These are phyloP conservation scores for Alternaria panax DNA, from an alignment of 2,329 filamentous ascomycete species.

Conservation along the genomic window DNA sequence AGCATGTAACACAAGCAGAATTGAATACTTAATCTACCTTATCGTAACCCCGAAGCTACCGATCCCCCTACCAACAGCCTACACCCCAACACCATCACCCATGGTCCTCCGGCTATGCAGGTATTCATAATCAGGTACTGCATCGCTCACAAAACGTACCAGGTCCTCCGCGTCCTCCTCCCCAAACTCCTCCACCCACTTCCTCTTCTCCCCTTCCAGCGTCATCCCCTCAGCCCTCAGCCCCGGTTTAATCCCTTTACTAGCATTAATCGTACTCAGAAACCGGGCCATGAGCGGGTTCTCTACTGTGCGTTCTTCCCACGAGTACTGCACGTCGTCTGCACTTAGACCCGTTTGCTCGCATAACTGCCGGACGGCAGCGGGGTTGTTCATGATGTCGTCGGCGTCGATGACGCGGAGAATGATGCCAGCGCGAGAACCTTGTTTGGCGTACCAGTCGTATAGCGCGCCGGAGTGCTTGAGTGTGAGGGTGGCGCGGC, in stretches of 20 bases:
- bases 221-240: constrained; percentile 8
- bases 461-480: constrained; percentile 7
- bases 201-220: constrained; percentile 17
- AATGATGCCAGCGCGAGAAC: background rate
- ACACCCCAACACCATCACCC: background rate
- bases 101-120: background rate
- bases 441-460: constrained; percentile 22
- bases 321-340: constrained; percentile 21
- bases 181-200: constrained; percentile 21
- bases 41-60: too few species aligned
- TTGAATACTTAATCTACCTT: too few species aligned
- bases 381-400: constrained; percentile 21
- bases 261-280: constrained; percentile 12
- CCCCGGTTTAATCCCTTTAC: constrained; percentile 19
- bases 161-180: constrained; percentile 13
- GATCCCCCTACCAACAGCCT: background rate
- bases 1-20: too few species aligned
- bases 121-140: constrained; percentile 25
- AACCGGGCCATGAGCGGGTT: constrained; percentile 13
- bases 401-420: constrained; percentile 28
- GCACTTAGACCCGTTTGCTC: constrained; percentile 16
- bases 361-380: constrained; percentile 19
- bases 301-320: constrained; percentile 12
- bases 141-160: constrained; percentile 10
- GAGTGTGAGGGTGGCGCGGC: constrained; percentile 1